Evolutionary conservation across 441 rosid genomes (phyloP), one percentile per base, ranked within the genome.

Genomic region (Populus hybrid): DNA sequence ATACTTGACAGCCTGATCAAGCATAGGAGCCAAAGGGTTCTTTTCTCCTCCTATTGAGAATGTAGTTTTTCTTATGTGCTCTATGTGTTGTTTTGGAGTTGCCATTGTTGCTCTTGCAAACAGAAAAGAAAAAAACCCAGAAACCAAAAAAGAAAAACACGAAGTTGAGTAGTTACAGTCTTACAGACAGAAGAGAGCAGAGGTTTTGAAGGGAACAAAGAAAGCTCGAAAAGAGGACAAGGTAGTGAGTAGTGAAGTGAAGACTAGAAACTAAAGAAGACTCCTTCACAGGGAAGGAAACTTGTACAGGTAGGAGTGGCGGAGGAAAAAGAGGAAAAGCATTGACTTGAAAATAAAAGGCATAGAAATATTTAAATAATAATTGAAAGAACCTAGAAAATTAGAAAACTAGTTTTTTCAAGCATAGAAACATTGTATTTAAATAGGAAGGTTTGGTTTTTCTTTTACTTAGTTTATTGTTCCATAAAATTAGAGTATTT

Each of bases 11-110:
- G 95, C 91, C 7, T 86, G 84, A 67, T 88, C 90, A 75, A 92
- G 90, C 80, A 85, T 88, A 50, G 84, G 83, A 12, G 80, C 88
- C 67, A 89, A 50, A 0, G 87, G 89, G 73, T 88, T 89, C 16
- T 24, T 82, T 19, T 77, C 85, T 9, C 90, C 87, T 14, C 94
- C 97, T 23, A 91, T 6, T 14, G 90, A 90, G 72, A 85, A 91
- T 80, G 79, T 80, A 1, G 18, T 46, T 46, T 46, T 46, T 1
- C 57, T 46, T 46, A 46, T 46, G 18, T 46, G 57, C 19, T 46
- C 57, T 14, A 46, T 46, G 57, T 46, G 57, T 14, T 46, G 18
- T 46, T 46, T 46, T 1, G 57, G 57, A 46, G 19, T 46, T 14
- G 18, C 57, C 57, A 46, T 46, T 46, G 6, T 46, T 46, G 57